Evolutionary conservation across 202 grass and related monocot genomes (phyloP), one percentile per base, ranked within the genome.

Genomic region (Saccharum hybrid): DNA sequence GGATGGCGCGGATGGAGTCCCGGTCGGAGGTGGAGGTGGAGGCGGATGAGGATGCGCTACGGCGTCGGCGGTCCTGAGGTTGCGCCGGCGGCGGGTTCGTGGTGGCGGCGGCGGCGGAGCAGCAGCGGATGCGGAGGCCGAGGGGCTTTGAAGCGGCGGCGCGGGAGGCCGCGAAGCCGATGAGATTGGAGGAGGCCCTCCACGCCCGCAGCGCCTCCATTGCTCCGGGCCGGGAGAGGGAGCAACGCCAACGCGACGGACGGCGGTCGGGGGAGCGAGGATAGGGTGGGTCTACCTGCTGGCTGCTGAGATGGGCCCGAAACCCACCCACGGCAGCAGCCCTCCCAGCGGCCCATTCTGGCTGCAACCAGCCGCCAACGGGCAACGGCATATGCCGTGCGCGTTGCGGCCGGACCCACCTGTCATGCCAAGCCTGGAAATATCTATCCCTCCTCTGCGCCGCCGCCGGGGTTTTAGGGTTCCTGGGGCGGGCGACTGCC

Each of bases 1-100:
- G 91, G 66, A 96, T 92, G 84, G 97, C 88, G 43, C 93, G 97
- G 83, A 99, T 90, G 59, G 93, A 99, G 36, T 99, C 93, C 45
- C 97, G 87, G 82, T 99, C 97, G n/a, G n/a, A n/a, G n/a, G n/a
- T n/a, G 65, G 93, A 99, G 48, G 97, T 96, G 66, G 91, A 85
- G 42, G 89, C 23, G 23, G 91, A 92, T 5, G 62, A 60, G 56
- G 56, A 60, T 0, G 84, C 83, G 40, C 91, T 87, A 63, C 88
- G 84, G 76, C 93, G 84, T 26, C 90, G 86, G 76, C 92, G 93
- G 64, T 90, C 83, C 37, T 86, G 81, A 40, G 88, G 77, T 7
- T 54, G 49, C 15, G 64, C 67, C 59, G 82, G 54, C 23, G 84
- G 71, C 28, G 85, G 72, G 30, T 75, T 75, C 22, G 92, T 66